Evolutionary conservation across 2,329 filamentous ascomycete species (phyloP).

Genomic region (Colletotrichum phormii): DNA sequence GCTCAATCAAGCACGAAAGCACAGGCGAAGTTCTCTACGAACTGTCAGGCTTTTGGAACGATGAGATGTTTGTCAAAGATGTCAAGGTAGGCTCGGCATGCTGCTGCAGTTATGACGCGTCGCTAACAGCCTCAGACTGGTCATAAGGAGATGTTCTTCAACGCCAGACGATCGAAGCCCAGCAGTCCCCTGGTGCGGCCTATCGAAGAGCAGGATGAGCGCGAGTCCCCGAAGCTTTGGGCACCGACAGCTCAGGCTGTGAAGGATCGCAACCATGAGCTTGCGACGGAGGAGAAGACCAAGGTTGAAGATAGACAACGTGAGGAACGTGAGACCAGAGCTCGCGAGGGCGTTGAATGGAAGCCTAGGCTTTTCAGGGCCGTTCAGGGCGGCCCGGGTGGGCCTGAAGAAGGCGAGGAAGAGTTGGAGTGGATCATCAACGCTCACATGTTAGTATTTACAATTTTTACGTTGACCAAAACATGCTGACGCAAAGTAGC

Average conservation of each 20-base stretch:
- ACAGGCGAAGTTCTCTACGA: conserved; percentile 92
- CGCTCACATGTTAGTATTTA: conserved; percentile 76
- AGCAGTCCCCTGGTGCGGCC: conserved; percentile 80
- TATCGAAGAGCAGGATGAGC: conserved; percentile 85
- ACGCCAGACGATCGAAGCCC: conserved; percentile 82
- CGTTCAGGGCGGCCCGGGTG: conserved; percentile 77
- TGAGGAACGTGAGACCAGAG: conserved; percentile 84
- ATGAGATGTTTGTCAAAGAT: conserved; percentile 93
- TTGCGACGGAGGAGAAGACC: conserved; percentile 96
- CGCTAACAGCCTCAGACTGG: conserved; percentile 72
- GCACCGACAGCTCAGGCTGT: conserved; percentile 83
- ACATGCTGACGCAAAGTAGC: conserved; percentile 48
- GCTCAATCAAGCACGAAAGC: conserved; percentile 87
- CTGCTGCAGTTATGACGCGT: neutral
- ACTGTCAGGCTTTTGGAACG: conserved; percentile 91
- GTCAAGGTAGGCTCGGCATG: conserved; percentile 67
- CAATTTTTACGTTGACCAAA: neutral
- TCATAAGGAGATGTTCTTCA: conserved; percentile 89
- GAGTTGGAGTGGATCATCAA: conserved; percentile 96
- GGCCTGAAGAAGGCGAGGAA: conserved; percentile 83
- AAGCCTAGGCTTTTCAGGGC: conserved; percentile 85
- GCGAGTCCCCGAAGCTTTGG: conserved; percentile 93
- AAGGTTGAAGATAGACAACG: conserved; percentile 93
- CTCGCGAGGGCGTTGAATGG: conserved; percentile 87
- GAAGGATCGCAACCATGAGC: conserved; percentile 84